Conservation (phyloP, 352 stramenopile genomes). For the Phytophthora podocarpi region DNA sequence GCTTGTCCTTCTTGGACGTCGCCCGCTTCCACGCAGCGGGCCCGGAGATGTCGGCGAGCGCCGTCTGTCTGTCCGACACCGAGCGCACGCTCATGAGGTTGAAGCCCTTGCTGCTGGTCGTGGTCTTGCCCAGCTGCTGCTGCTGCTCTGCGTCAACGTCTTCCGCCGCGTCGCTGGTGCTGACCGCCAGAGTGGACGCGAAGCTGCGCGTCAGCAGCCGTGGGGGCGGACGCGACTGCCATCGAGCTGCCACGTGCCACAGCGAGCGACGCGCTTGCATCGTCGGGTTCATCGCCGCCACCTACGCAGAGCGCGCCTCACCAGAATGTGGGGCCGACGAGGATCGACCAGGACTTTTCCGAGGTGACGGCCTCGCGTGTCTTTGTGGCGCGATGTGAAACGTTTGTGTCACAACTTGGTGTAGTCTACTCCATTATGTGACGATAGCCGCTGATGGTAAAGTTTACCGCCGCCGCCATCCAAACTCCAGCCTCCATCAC, state of each 20-base stretch:
- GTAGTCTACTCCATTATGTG: no score
- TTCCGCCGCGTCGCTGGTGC: background rate
- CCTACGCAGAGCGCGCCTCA: background rate
- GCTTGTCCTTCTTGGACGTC: slow-evolving; percentile 1
- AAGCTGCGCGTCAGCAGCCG: slow-evolving; percentile 7
- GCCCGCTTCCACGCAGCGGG: background rate
- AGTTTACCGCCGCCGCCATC: slow-evolving; percentile 16
- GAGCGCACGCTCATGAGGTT: slow-evolving; percentile 18
- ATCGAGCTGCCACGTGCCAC: slow-evolving; percentile 10
- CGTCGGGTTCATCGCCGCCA: slow-evolving; percentile 28
- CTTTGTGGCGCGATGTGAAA: background rate
- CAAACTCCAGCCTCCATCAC: slow-evolving; percentile 13
- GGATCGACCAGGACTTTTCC: slow-evolving; percentile 5
- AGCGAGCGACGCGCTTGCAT: slow-evolving; percentile 25
- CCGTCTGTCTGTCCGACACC: background rate
- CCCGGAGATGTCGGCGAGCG: background rate
- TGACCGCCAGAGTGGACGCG: background rate
- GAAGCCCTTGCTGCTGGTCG: slow-evolving; percentile 29
- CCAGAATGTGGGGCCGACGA: slow-evolving; percentile 20
- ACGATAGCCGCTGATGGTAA: no score
- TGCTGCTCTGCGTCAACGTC: slow-evolving; percentile 14
- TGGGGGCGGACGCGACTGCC: background rate
- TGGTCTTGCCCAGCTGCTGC: background rate
- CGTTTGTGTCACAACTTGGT: background rate
- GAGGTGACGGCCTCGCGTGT: slow-evolving; percentile 4